These are phyloP conservation scores for Diaporthe batatas DNA, from an alignment of 2,329 filamentous ascomycete species.

Conservation along the genomic window DNA sequence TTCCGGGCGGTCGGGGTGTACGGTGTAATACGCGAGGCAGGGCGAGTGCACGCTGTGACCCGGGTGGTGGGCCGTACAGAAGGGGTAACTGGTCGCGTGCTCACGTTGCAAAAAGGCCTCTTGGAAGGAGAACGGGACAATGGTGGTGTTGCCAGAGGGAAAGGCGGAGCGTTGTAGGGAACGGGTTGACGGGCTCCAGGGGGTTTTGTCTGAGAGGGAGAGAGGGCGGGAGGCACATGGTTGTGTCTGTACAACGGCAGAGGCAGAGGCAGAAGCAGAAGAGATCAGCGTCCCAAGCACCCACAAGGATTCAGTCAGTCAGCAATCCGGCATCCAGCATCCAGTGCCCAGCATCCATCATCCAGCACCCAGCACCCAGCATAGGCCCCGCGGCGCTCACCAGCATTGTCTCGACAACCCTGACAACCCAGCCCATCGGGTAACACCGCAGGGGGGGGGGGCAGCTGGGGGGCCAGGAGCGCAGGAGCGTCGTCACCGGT, in stretches of 20 bases:
- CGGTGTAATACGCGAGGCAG: background rate
- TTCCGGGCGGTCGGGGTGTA: conserved; percentile 14
- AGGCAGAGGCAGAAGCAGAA: conserved; percentile 14
- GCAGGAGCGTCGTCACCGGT: conserved; percentile 34
- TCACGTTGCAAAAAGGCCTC: background rate
- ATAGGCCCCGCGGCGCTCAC: conserved; percentile 5
- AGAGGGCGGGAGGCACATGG: conserved; percentile 18
- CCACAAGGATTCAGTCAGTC: conserved; percentile 19
- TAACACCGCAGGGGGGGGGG: conserved; percentile 15
- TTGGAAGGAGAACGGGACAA: conserved; percentile 4
- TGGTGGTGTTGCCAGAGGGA: conserved; percentile 17
- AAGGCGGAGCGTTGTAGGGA: conserved; percentile 17
- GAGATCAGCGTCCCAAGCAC: conserved; percentile 22
- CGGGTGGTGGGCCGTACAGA: background rate
- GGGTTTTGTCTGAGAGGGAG: conserved; percentile 1
- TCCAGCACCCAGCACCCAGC: too few relatives aligned
- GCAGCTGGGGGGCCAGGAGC: background rate
- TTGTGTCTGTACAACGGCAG: conserved; percentile 8
- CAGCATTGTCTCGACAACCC: too few relatives aligned
- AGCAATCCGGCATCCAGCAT: background rate
- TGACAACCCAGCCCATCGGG: too few relatives aligned
- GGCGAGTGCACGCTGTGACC: background rate
- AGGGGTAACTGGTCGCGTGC: background rate
- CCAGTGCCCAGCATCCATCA: background rate
- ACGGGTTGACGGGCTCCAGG: too few relatives aligned